These are phyloP conservation scores for Epichloe scottii DNA, from an alignment of 2,329 filamentous ascomycete species.

Conservation along the genomic window DNA sequence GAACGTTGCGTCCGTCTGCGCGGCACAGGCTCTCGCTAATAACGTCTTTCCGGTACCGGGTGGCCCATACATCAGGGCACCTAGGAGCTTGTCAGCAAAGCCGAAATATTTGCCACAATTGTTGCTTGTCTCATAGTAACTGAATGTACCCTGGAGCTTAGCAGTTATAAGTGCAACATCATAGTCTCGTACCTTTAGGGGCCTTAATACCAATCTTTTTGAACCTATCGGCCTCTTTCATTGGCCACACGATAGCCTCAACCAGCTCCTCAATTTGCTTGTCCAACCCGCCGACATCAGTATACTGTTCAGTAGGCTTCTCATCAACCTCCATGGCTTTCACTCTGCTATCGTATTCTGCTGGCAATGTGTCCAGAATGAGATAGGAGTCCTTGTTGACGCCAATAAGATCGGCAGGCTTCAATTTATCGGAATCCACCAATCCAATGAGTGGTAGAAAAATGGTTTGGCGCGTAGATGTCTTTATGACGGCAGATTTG, in stretches of 20 bases:
- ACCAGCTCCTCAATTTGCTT: constrained; percentile 99
- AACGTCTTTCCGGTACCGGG: constrained; percentile 86
- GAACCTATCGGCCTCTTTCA: constrained; percentile 98
- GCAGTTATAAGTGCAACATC: neutral
- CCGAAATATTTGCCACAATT: neutral
- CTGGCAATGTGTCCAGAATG: constrained; percentile 88
- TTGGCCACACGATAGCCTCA: constrained; percentile 97
- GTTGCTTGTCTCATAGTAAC: neutral
- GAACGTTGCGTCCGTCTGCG: constrained; percentile 96
- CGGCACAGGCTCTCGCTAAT: constrained; percentile 87
- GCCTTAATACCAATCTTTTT: constrained; percentile 99
- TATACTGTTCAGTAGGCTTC: constrained; percentile 98
- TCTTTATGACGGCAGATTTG: constrained; percentile 99
- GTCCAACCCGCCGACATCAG: constrained; percentile 89
- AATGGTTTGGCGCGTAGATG: constrained; percentile 94
- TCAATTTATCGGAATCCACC: constrained; percentile 88
- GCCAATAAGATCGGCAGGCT: constrained; percentile 91
- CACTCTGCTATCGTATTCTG: constrained; percentile 96
- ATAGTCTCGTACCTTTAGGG: constrained; percentile 70
- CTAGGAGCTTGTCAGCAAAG: constrained; percentile 42
- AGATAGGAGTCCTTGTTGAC: constrained; percentile 99
- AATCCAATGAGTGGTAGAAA: constrained; percentile 95
- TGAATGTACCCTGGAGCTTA: neutral
- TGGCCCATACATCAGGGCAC: constrained; percentile 94
- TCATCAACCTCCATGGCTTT: constrained; percentile 99